Conservation (phyloP, 140 eudicot species). For the Anethum foeniculum region DNA sequence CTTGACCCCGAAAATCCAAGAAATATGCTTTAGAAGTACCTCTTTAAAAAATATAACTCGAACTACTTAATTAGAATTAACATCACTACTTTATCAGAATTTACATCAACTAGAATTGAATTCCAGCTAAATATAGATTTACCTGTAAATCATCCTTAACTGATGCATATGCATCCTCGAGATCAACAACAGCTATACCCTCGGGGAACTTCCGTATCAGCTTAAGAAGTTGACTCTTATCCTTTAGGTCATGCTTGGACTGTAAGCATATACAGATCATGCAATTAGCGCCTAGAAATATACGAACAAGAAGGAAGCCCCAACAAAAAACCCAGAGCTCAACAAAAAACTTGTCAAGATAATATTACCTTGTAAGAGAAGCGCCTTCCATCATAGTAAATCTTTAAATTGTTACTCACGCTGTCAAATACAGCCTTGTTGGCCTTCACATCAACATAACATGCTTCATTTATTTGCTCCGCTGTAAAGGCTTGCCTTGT, state of each 20-base stretch:
- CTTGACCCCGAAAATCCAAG: background rate
- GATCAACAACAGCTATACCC: constrained; percentile 68
- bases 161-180: constrained; percentile 66
- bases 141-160: constrained; percentile 87
- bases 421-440: constrained; percentile 76
- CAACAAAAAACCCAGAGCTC: background rate
- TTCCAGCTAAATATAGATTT: background rate
- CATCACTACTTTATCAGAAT: background rate
- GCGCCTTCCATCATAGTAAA: constrained; percentile 50
- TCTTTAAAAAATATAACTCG: background rate
- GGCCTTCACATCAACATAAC: constrained; percentile 62
- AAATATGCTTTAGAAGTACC: too few relatives aligned
- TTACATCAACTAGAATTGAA: background rate
- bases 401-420: constrained; percentile 63
- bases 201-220: constrained; percentile 48
- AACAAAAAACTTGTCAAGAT: background rate
- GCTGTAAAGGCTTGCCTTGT: constrained; percentile 65
- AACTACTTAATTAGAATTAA: background rate
- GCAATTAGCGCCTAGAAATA: background rate
- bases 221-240: constrained; percentile 37
- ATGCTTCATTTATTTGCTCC: constrained; percentile 62
- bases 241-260: constrained; percentile 55
- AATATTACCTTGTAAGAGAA: constrained; percentile 78
- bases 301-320: background rate
- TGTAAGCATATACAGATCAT: constrained; percentile 18